Conservation (phyloP, 2,329 filamentous ascomycete species). For the Colletotrichum orbiculare region DNA sequence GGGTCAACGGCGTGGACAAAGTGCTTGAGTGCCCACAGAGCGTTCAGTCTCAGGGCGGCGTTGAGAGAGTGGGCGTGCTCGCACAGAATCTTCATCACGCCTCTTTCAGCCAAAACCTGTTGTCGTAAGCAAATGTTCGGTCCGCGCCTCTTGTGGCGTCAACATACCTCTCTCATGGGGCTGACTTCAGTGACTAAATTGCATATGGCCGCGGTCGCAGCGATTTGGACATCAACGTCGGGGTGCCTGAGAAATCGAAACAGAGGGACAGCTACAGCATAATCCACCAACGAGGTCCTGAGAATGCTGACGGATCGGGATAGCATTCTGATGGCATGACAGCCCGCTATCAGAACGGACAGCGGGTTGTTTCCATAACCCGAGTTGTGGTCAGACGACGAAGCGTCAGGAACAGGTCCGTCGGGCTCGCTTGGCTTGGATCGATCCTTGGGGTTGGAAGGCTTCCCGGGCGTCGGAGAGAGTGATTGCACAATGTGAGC, state of each 20-base stretch:
- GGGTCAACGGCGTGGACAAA: conserved; percentile 79
- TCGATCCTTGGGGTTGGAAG: conserved; percentile 56
- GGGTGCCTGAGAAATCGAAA: conserved; percentile 79
- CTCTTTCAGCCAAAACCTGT: conserved; percentile 77
- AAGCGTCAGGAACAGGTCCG: conserved; percentile 41
- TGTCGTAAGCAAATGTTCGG: conserved; percentile 13
- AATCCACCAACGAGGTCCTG: conserved; percentile 87
- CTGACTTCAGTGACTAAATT: conserved; percentile 92
- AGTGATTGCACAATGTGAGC: conserved; percentile 87
- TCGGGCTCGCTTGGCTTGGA: conserved; percentile 51
- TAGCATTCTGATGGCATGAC: conserved; percentile 82
- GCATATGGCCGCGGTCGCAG: conserved; percentile 84
- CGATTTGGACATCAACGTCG: conserved; percentile 83
- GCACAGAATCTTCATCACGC: conserved; percentile 81
- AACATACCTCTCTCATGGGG: conserved; percentile 85
- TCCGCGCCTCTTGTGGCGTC: background rate
- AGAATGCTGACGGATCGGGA: conserved; percentile 87
- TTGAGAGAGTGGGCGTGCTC: conserved; percentile 86
- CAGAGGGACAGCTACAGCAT: conserved; percentile 81
- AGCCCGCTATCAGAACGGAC: conserved; percentile 85
- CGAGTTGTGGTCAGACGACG: conserved; percentile 44
- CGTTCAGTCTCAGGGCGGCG: conserved; percentile 82
- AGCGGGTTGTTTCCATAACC: conserved; percentile 80
- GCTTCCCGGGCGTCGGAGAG: conserved; percentile 63
- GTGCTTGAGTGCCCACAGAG: conserved; percentile 94